These are phyloP conservation scores for Glycine soja DNA, from an alignment of 306 rosid species.

Conservation along the genomic window DNA sequence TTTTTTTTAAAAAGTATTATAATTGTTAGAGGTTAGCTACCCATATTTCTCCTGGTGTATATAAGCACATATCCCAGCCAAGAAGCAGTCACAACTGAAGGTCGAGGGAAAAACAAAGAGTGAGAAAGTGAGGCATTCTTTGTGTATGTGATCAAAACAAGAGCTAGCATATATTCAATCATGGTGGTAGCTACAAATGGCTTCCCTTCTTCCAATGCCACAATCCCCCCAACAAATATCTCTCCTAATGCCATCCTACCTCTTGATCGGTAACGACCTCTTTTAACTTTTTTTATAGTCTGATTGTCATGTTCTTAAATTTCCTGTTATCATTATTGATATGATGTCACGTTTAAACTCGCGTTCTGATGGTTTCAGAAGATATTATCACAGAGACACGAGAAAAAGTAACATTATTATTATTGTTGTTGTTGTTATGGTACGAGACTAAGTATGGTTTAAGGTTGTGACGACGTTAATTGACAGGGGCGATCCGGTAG, in stretches of 20 bases:
- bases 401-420: neutral
- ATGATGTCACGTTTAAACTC: too few relatives aligned
- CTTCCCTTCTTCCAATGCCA: slow-evolving; percentile 11
- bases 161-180: neutral
- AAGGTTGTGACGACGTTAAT: neutral
- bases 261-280: slow-evolving; percentile 56
- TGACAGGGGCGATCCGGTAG: slow-evolving; percentile 74
- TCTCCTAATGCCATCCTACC: slow-evolving; percentile 46
- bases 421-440: neutral
- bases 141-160: neutral
- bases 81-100: neutral
- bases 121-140: neutral
- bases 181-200: slow-evolving; percentile 28
- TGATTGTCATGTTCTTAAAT: neutral
- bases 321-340: neutral
- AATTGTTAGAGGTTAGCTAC: too few relatives aligned
- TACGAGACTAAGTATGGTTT: too few relatives aligned
- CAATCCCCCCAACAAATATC: slow-evolving; percentile 3
- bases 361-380: too few relatives aligned
- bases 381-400: too few relatives aligned
- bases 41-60: neutral
- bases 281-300: neutral
- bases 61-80: neutral
- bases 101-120: neutral
- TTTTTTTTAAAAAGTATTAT: too few relatives aligned